Conservation (phyloP, 345 rosid species). For the Nephelium lappaceum region DNA sequence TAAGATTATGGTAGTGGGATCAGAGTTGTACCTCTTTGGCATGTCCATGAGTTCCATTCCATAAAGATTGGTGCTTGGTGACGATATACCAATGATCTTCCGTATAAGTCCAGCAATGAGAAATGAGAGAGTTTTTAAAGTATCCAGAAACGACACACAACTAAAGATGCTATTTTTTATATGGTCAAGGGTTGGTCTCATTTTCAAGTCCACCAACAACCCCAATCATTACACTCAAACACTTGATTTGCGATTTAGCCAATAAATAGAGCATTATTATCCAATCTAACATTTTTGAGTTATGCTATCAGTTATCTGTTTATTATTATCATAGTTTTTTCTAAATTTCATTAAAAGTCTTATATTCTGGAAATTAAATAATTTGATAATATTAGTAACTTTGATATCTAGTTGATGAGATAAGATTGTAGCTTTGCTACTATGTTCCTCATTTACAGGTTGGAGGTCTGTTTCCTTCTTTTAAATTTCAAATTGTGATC, state of each 20-base stretch:
- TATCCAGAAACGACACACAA: neutral
- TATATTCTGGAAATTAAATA: no score
- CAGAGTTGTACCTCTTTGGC: constrained; percentile 24
- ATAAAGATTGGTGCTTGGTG: neutral
- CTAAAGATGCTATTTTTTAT: neutral
- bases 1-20: constrained; percentile 17
- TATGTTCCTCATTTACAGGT: no score
- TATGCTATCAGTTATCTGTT: neutral
- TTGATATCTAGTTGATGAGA: no score
- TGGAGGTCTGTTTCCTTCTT: no score
- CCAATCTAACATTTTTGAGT: neutral
- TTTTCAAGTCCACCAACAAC: constrained; percentile 9
- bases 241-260: neutral
- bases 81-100: neutral
- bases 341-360: no score
- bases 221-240: neutral
- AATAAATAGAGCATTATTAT: neutral
- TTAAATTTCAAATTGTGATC: no score
- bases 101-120: neutral
- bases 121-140: neutral
- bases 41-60: constrained; percentile 15
- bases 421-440: no score
- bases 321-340: neutral
- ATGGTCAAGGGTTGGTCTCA: neutral
- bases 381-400: no score